Base-by-base conservation (phyloP, 805 yeast species). In the Wickerhamiella kazuoi region DNA sequence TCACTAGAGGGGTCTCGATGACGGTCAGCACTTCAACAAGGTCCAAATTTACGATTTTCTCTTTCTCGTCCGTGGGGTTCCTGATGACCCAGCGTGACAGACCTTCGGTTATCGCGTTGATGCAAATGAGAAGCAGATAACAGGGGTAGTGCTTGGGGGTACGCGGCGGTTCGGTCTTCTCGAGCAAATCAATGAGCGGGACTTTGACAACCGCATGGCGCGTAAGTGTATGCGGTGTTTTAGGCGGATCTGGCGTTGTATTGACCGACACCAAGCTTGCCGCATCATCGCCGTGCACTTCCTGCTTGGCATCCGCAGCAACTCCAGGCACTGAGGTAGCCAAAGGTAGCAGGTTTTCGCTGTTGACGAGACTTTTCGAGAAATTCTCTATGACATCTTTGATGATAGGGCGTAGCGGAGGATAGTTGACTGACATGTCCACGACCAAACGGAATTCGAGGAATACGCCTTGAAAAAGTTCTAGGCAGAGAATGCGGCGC, bases 401-500 rank as follows among this genome's bases (percentile, higher is more conserved):
- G 21, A 38, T 17, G 3, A 33, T 18, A 3, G 24, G 17, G 24
- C 35, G n/a, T 4, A 33, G 24, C 5, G 26, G 11, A 8, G 26
- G 40, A 30, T 36, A 33, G n/a, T 32, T 26, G 19, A 30, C 52
- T 53, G 69, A 83, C 2, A 86, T 67, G 3, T 59, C 53, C 39
- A 62, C 57, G 0, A 79, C 62, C 5, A 73, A 54, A 2, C 58
- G 52, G 43, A 71, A 70, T 47, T 84, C 80, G 4, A 68, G 55
- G 36, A 76, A 68, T 0, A 83, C 53, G 0, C 69, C 69, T 37
- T 67, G 69, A 50, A 72, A 79, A 9, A 82, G 68, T 54, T 87
- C 98, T 35, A 83, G 57, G 1, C 84, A 71, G 13, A 84, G 55
- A 2, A 74, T 67, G 44, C 74, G 72, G 46, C 79, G 81, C 96